These are phyloP conservation scores for Teunomyces lycoperdinae DNA, from an alignment of 805 yeast species.

Conservation along the genomic window DNA sequence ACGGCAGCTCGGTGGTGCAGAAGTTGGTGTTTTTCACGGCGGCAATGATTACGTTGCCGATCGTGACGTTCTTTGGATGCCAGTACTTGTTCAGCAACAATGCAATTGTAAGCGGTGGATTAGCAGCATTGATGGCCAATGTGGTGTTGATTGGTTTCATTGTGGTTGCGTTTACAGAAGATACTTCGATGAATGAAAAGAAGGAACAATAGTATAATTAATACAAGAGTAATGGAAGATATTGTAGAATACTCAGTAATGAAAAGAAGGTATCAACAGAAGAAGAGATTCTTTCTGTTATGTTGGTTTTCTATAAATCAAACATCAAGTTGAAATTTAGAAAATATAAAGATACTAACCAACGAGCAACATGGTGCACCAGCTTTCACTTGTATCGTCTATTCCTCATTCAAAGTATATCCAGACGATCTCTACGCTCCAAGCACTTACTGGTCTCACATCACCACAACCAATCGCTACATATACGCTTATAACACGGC, in stretches of 20 bases:
- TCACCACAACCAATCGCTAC: conserved; percentile 44
- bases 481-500: conserved; percentile 49
- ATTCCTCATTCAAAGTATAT: conserved; percentile 41
- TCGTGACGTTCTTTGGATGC: conserved; percentile 56
- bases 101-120: conserved; percentile 70
- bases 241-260: neutral
- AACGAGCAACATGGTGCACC: conserved; percentile 48
- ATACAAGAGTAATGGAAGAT: too few relatives aligned
- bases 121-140: conserved; percentile 77
- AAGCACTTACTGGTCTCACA: conserved; percentile 50
- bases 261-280: conserved; percentile 5
- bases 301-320: too few relatives aligned
- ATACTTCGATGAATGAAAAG: conserved; percentile 33
- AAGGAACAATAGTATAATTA: neutral
- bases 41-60: conserved; percentile 70
- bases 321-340: too few relatives aligned
- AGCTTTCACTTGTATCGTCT: conserved; percentile 46
- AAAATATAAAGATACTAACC: neutral
- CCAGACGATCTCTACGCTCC: conserved; percentile 46
- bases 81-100: conserved; percentile 48
- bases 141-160: conserved; percentile 71
- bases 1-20: conserved; percentile 53
- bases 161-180: conserved; percentile 71
- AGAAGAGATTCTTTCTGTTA: too few relatives aligned
- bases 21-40: conserved; percentile 73